phyloP scores from a whole-genome alignment of 371 early-diverging fungal genomes.

The Lichtheimia ramosa region DNA sequence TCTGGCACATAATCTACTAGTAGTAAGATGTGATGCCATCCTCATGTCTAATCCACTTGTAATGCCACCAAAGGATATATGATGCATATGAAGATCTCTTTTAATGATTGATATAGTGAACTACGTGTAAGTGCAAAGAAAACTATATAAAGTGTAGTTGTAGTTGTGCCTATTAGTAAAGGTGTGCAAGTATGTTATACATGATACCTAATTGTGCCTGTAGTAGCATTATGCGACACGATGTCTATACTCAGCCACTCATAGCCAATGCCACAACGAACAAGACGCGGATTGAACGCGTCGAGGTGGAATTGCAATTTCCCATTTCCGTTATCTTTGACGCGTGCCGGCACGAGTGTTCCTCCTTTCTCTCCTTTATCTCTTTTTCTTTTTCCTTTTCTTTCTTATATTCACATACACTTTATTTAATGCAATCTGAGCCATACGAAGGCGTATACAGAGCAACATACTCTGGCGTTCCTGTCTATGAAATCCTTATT shows the following conservation, averaged over 20 bases:
- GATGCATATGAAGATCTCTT: too few relatives aligned
- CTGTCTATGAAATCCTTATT: conserved; percentile 85
- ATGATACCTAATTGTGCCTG: too few relatives aligned
- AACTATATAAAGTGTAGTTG: too few relatives aligned
- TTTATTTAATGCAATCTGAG: neutral
- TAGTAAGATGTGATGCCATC: too few relatives aligned
- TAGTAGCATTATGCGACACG: too few relatives aligned
- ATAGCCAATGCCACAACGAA: neutral
- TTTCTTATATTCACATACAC: neutral
- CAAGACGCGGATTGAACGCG: neutral
- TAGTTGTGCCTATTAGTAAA: too few relatives aligned
- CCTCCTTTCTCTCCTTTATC: neutral
- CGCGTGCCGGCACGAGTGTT: neutral
- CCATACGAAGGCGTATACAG: conserved; percentile 34
- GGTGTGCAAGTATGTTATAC: too few relatives aligned
- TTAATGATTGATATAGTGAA: too few relatives aligned
- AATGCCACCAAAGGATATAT: too few relatives aligned
- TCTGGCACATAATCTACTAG: too few relatives aligned
- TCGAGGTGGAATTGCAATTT: neutral
- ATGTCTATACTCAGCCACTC: neutral
- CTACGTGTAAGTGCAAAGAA: too few relatives aligned
- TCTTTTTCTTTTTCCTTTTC: neutral
- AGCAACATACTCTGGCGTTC: conserved; percentile 84
- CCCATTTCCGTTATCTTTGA: neutral
- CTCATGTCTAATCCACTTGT: too few relatives aligned